Evolutionary conservation across 345 rosid genomes (phyloP).

Genomic region (Gossypium thurberi): DNA sequence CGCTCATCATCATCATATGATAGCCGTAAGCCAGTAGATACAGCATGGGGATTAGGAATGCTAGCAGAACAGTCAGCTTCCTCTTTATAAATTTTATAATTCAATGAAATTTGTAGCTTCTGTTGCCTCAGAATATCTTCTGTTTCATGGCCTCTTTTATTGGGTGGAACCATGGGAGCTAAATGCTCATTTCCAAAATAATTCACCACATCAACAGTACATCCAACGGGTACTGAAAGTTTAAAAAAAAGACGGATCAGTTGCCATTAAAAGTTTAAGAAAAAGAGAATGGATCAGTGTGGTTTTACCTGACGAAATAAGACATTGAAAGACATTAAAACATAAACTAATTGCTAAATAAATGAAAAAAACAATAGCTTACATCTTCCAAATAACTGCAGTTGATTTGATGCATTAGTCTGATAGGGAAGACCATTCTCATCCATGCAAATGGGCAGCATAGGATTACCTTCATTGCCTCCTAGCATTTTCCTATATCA

Average conservation of each 20-base stretch:
- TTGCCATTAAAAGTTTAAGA: background rate
- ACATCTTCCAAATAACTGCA: constrained; percentile 64
- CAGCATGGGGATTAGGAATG: constrained; percentile 47
- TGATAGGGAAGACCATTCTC: constrained; percentile 53
- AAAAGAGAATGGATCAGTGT: background rate
- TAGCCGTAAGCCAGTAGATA: constrained; percentile 78
- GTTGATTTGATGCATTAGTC: constrained; percentile 54
- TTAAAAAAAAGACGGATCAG: constrained; percentile 10
- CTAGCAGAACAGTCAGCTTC: constrained; percentile 43
- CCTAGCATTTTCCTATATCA: constrained; percentile 47
- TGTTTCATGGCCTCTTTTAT: constrained; percentile 44
- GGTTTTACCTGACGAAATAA: background rate
- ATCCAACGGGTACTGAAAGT: constrained; percentile 50
- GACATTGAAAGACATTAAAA: background rate
- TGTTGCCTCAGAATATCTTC: constrained; percentile 53
- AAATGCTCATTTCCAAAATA: constrained; percentile 54
- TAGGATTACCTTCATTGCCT: constrained; percentile 49
- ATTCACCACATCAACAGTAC: constrained; percentile 53
- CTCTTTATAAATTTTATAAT: constrained; percentile 43
- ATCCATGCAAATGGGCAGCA: constrained; percentile 43
- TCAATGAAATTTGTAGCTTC: constrained; percentile 63
- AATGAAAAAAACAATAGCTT: constrained; percentile 18
- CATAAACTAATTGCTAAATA: background rate
- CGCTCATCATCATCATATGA: constrained; percentile 74
- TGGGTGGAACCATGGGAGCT: constrained; percentile 41